Conservation (phyloP, 1,139 yeast species). For the Suzukiozyma palmioleophila region DNA sequence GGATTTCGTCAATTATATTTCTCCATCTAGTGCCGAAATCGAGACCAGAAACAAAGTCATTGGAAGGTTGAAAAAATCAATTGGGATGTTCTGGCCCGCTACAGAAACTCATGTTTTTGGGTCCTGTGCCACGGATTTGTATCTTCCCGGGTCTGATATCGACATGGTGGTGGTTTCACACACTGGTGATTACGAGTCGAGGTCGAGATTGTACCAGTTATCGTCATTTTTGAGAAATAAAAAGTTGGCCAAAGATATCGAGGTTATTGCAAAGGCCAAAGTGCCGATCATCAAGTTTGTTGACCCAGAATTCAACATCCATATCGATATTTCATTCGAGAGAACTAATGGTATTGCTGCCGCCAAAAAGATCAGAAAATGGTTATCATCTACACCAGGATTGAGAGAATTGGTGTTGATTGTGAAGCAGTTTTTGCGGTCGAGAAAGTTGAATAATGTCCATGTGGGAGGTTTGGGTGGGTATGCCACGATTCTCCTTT, state of each 20-base stretch:
- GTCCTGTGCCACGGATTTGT: constrained; percentile 90
- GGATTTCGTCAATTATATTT: constrained; percentile 81
- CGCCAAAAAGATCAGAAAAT: constrained; percentile 70
- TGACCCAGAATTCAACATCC: constrained; percentile 67
- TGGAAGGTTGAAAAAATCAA: constrained; percentile 51
- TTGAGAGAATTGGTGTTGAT: constrained; percentile 79
- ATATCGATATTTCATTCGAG: constrained; percentile 90
- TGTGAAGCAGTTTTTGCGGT: constrained; percentile 79
- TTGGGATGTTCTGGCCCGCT: constrained; percentile 68
- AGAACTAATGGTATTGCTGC: constrained; percentile 83
- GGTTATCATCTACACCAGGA: constrained; percentile 77
- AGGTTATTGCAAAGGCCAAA: constrained; percentile 86
- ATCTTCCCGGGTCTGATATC: constrained; percentile 93
- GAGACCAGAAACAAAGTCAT: constrained; percentile 65
- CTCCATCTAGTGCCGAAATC: constrained; percentile 80
- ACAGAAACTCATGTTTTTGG: constrained; percentile 89
- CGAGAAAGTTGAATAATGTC: constrained; percentile 82
- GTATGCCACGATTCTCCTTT: constrained; percentile 83
- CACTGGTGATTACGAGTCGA: constrained; percentile 60
- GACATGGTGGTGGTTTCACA: constrained; percentile 84
- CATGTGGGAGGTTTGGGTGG: constrained; percentile 97
- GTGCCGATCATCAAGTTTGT: constrained; percentile 95
- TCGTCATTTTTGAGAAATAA: constrained; percentile 64
- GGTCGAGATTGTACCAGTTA: constrained; percentile 67
- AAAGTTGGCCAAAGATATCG: constrained; percentile 67